Conservation (phyloP, 495 filamentous ascomycete genomes). For the Niebla homalea region DNA sequence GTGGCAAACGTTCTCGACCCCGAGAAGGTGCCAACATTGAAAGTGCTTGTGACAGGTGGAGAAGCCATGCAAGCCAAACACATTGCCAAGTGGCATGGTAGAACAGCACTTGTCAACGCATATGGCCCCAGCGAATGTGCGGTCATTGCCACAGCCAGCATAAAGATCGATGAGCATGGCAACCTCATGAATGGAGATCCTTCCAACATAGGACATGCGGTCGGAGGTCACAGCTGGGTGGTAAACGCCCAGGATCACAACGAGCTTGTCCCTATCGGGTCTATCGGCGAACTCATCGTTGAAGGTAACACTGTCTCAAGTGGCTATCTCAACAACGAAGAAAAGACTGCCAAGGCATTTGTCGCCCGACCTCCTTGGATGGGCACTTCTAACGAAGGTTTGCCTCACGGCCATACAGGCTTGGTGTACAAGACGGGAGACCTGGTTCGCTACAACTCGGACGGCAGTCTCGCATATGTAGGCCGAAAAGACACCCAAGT, state of each 20-base stretch:
- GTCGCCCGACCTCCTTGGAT: constrained; percentile 34
- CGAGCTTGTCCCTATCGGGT: constrained; percentile 35
- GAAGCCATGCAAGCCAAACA: constrained; percentile 39
- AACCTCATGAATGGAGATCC: constrained; percentile 6
- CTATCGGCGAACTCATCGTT: constrained; percentile 41
- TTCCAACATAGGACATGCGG: constrained; percentile 25
- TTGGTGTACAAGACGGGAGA: constrained; percentile 47
- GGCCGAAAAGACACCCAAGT: constrained; percentile 43
- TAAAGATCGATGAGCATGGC: constrained; percentile 2
- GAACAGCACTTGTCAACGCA: constrained; percentile 33
- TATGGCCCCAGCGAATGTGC: constrained; percentile 45
- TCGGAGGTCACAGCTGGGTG: constrained; percentile 31
- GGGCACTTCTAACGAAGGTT: constrained; percentile 12
- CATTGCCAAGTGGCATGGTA: constrained; percentile 30
- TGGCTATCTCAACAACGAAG: constrained; percentile 36
- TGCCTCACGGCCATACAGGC: neutral
- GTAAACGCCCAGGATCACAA: constrained; percentile 36
- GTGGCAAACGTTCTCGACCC: constrained; percentile 36
- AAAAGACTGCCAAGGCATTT: constrained; percentile 32
- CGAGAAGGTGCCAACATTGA: constrained; percentile 33
- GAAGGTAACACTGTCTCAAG: constrained; percentile 38
- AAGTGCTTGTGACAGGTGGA: constrained; percentile 37
- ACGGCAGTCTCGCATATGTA: constrained; percentile 36
- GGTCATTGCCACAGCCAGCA: constrained; percentile 28
- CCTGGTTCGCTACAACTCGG: constrained; percentile 35